Evolutionary conservation across 2,329 filamentous ascomycete genomes (phyloP).

Genomic region (Pseudogymnoascus sp.): DNA sequence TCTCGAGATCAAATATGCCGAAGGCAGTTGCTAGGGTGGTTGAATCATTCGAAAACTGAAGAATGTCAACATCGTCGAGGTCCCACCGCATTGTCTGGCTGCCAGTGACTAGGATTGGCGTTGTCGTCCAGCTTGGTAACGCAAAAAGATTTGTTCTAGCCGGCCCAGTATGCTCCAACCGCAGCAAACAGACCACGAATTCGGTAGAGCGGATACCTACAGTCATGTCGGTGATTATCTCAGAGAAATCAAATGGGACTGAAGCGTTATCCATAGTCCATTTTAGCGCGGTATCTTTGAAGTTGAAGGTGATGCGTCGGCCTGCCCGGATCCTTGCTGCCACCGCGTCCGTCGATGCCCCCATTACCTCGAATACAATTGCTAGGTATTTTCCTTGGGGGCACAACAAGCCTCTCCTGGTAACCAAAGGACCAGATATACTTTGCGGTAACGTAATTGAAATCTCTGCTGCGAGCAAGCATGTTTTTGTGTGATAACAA

Average conservation of each 20-base stretch:
- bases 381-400: neutral
- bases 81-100: neutral
- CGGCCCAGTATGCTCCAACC: neutral
- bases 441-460: neutral
- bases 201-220: neutral
- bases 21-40: neutral
- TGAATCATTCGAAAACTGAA: conserved; percentile 7
- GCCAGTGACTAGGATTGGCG: neutral
- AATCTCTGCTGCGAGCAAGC: conserved; percentile 3
- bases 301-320: neutral
- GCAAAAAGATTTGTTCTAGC: conserved; percentile 8
- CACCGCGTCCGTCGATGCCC: neutral
- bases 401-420: neutral
- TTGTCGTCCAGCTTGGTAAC: neutral
- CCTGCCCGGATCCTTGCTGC: neutral
- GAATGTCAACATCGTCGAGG: conserved; percentile 8
- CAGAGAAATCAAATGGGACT: neutral
- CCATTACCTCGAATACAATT: neutral
- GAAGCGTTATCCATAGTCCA: neutral
- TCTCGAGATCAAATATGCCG: neutral
- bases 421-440: neutral
- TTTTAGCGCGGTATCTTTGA: neutral
- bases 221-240: neutral
- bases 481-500: conserved; percentile 7
- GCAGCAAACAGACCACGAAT: conserved; percentile 7